Conservation (phyloP, 768 basidiomycete species). For the Termitomyces sp. region DNA sequence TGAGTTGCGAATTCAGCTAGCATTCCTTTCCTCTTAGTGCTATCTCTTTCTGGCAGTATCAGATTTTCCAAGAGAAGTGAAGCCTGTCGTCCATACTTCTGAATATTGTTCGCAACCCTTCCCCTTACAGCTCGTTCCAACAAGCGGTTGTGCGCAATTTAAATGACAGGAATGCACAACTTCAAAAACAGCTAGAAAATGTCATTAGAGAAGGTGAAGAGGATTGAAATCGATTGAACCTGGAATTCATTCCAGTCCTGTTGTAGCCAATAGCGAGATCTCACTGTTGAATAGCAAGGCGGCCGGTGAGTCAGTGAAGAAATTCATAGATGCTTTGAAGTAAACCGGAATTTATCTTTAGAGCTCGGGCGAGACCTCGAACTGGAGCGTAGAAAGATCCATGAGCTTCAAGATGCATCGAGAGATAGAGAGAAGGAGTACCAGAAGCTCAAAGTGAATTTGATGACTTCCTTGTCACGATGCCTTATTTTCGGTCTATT, state of each 20-base stretch:
- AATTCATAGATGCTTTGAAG: neutral
- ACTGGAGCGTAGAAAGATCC: slow-evolving; percentile 66
- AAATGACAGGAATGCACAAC: slow-evolving; percentile 76
- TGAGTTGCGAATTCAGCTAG: neutral
- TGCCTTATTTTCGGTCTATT: neutral
- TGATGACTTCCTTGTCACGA: neutral
- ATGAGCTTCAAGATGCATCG: slow-evolving; percentile 68
- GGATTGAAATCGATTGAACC: neutral
- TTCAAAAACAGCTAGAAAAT: slow-evolving; percentile 83
- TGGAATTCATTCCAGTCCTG: neutral
- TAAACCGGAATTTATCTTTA: slow-evolving; percentile 18
- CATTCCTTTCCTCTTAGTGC: slow-evolving; percentile 39
- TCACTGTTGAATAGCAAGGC: slow-evolving; percentile 64
- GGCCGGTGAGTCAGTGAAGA: slow-evolving; percentile 36
- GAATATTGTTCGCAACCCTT: neutral
- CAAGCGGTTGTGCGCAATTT: slow-evolving; percentile 77
- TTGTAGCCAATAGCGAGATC: slow-evolving; percentile 72
- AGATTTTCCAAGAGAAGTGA: slow-evolving; percentile 81
- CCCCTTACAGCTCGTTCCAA: slow-evolving; percentile 60
- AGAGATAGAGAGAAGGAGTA: slow-evolving; percentile 84
- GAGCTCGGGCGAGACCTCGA: slow-evolving; percentile 81
- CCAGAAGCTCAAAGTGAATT: slow-evolving; percentile 70
- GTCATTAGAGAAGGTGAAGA: slow-evolving; percentile 77
- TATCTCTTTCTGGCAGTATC: slow-evolving; percentile 89
- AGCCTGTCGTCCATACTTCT: slow-evolving; percentile 4